These are phyloP conservation scores for Amanita pseudoporphyria DNA, from an alignment of 768 basidiomycete genomes.

Conservation along the genomic window DNA sequence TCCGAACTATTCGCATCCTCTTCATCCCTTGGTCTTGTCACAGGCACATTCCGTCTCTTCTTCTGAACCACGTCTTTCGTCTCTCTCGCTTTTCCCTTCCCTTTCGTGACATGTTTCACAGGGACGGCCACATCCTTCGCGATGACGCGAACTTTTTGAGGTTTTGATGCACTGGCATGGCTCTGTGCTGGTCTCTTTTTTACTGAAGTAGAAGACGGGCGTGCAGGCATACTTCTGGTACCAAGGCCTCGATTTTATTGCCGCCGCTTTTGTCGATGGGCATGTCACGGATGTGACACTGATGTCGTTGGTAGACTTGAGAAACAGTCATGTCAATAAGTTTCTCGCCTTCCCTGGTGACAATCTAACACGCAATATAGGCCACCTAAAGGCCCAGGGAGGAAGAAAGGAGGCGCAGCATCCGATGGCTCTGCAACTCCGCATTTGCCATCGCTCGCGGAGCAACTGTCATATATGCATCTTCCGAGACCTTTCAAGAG, in stretches of 20 bases:
- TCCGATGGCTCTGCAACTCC: slow-evolving; percentile 38
- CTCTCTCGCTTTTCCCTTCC: slow-evolving; percentile 1
- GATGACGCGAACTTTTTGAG: slow-evolving; percentile 3
- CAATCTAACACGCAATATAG: slow-evolving; percentile 14
- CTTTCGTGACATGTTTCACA: neutral
- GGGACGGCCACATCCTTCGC: slow-evolving; percentile 1
- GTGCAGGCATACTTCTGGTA: neutral
- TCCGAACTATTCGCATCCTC: neutral
- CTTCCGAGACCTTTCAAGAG: slow-evolving; percentile 74
- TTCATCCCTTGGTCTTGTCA: neutral
- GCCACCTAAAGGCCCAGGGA: slow-evolving; percentile 36
- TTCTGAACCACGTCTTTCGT: neutral
- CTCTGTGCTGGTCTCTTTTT: slow-evolving; percentile 1
- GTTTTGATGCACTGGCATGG: neutral
- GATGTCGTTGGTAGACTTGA: too few relatives aligned
- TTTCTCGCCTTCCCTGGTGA: neutral
- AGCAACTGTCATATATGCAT: slow-evolving; percentile 66
- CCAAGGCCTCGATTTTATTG: neutral
- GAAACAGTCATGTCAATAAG: neutral
- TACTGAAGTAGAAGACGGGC: neutral
- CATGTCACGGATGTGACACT: neutral
- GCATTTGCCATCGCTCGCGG: slow-evolving; percentile 33
- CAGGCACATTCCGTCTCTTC: slow-evolving; percentile 4
- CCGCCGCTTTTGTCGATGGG: neutral
- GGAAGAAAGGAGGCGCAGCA: slow-evolving; percentile 25